Conservation (phyloP, 73 alveolate genomes). For the Loxodes magnus region DNA sequence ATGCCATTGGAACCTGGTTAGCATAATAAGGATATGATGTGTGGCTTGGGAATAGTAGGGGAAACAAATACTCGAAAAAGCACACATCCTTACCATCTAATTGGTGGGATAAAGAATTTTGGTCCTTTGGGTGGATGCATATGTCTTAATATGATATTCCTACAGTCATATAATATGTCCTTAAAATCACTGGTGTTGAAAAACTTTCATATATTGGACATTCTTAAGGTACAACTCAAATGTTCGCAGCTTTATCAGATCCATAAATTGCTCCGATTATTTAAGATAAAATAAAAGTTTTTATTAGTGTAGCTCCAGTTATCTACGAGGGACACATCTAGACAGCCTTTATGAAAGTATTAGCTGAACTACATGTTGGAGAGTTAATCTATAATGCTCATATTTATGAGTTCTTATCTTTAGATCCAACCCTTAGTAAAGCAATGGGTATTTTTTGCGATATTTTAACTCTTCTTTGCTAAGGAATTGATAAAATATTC, state of each 20-base stretch:
- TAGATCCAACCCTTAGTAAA: too few relatives aligned
- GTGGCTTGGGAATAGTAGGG: slow-evolving; percentile 81
- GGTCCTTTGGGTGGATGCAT: slow-evolving; percentile 85
- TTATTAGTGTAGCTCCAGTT: slow-evolving; percentile 43
- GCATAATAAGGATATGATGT: slow-evolving; percentile 76
- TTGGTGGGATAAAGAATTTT: slow-evolving; percentile 45
- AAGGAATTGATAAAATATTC: slow-evolving; percentile 22
- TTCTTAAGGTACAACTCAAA: slow-evolving; percentile 86
- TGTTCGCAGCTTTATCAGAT: slow-evolving; percentile 67
- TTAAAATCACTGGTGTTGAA: slow-evolving; percentile 41
- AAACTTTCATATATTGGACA: slow-evolving; percentile 85
- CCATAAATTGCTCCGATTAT: slow-evolving; percentile 20
- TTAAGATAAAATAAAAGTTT: slow-evolving; percentile 18
- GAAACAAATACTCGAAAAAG: too few relatives aligned
- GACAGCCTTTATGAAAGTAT: too few relatives aligned
- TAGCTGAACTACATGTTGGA: too few relatives aligned
- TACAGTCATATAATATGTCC: slow-evolving; percentile 60
- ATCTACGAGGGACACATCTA: too few relatives aligned
- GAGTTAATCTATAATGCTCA: too few relatives aligned
- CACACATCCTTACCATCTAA: too few relatives aligned
- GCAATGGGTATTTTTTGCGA: slow-evolving; percentile 45
- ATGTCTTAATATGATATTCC: slow-evolving; percentile 84
- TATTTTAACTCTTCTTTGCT: slow-evolving; percentile 17
- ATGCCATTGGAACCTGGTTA: slow-evolving; percentile 67
- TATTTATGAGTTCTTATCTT: too few relatives aligned